These are phyloP conservation scores for Dioscorea zingiberensis DNA, from an alignment of 106 monocot species.

Conservation along the genomic window DNA sequence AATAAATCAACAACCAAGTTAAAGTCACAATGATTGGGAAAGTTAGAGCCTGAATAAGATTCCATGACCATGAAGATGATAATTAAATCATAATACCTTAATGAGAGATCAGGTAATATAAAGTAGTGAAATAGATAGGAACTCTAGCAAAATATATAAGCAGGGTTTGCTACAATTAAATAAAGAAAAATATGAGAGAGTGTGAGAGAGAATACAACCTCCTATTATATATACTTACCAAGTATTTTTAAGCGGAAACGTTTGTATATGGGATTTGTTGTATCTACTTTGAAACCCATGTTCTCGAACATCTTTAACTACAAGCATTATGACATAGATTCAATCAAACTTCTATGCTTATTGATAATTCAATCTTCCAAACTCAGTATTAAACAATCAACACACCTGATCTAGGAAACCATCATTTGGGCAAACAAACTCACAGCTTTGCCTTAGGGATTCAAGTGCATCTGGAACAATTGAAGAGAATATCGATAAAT, in stretches of 20 bases:
- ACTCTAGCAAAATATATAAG: too few relatives aligned
- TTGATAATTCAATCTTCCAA: background rate
- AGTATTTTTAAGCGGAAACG: slow-evolving; percentile 82
- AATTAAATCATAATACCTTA: too few relatives aligned
- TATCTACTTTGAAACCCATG: slow-evolving; percentile 90
- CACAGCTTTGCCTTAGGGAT: slow-evolving; percentile 48
- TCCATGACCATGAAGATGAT: too few relatives aligned
- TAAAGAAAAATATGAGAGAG: too few relatives aligned
- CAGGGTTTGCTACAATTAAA: too few relatives aligned
- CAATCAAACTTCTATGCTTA: slow-evolving; percentile 3
- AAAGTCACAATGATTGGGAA: too few relatives aligned
- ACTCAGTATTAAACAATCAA: slow-evolving; percentile 8
- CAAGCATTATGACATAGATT: slow-evolving; percentile 10
- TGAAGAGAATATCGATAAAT: slow-evolving; percentile 6
- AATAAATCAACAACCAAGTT: too few relatives aligned
- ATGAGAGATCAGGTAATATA: too few relatives aligned
- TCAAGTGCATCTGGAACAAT: slow-evolving; percentile 75
- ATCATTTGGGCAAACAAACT: slow-evolving; percentile 86
- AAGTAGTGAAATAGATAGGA: too few relatives aligned
- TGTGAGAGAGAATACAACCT: too few relatives aligned
- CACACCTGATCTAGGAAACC: slow-evolving; percentile 92
- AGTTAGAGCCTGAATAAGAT: too few relatives aligned
- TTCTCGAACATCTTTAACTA: slow-evolving; percentile 95
- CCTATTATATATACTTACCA: slow-evolving; percentile 34
- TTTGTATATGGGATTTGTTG: slow-evolving; percentile 66